These are phyloP conservation scores for Fraxinus velutina DNA, from an alignment of 305 asterid species.

Conservation along the genomic window DNA sequence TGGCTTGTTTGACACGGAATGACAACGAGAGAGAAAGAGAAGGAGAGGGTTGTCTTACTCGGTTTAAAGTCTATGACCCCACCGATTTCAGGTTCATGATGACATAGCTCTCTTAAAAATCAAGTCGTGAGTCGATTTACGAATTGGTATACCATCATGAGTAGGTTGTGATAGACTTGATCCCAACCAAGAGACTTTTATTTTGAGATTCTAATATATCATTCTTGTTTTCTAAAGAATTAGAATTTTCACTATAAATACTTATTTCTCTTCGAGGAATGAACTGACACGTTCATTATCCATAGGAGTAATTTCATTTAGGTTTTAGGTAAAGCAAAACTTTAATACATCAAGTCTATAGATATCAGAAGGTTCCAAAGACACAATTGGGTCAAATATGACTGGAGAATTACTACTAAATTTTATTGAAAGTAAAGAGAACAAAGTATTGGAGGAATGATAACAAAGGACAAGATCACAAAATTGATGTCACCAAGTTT, in stretches of 20 bases:
- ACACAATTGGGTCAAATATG: not conserved
- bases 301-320: not conserved
- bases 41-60: not conserved
- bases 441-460: too few relatives aligned
- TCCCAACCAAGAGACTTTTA: not conserved
- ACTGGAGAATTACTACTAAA: not conserved
- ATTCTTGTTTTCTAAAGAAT: not conserved
- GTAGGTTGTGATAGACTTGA: not conserved
- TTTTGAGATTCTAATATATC: not conserved
- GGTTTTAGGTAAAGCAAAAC: not conserved
- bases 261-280: not conserved
- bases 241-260: not conserved
- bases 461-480: too few relatives aligned
- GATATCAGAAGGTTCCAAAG: not conserved
- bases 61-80: not conserved
- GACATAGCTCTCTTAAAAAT: not conserved
- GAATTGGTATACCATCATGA: not conserved
- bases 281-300: not conserved
- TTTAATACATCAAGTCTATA: not conserved
- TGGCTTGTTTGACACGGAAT: conserved; percentile 25
- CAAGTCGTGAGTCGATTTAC: not conserved
- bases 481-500: too few relatives aligned
- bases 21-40: not conserved
- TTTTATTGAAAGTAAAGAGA: too few relatives aligned
- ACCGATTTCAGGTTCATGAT: not conserved